Percentiles rank a stretch among this genome's conserved stretches.
Evolutionary conservation across 2,329 filamentous ascomycete genomes (phyloP).

Genomic region (Alternaria solani): DNA sequence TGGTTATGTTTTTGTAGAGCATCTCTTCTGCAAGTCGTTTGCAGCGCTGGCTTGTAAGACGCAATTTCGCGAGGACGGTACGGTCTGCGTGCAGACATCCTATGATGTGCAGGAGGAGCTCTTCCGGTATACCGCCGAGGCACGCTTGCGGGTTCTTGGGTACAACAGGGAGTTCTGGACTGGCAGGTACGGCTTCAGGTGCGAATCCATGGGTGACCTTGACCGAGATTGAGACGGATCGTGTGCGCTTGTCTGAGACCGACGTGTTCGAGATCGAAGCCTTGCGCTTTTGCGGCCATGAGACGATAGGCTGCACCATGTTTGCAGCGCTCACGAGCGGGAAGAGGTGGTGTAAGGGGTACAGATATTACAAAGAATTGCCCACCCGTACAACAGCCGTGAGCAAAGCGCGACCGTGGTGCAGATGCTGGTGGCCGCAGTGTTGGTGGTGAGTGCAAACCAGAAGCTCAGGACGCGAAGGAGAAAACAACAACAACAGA

Average conservation of each 20-base stretch:
- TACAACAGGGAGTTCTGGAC: not conserved
- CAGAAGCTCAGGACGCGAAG: not conserved
- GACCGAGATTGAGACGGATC: not conserved
- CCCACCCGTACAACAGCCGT: not conserved
- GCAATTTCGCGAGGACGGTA: conserved; percentile 2
- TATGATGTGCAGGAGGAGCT: conserved; percentile 9
- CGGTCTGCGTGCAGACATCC: not conserved
- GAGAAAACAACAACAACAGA: conserved; percentile 2
- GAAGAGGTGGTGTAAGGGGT: not conserved
- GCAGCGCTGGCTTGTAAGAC: conserved; percentile 8
- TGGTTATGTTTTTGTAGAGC: conserved; percentile 2
- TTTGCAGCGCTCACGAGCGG: not conserved
- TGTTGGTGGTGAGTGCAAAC: not conserved
- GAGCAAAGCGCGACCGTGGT: not conserved
- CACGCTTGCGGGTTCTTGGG: conserved; percentile 6
- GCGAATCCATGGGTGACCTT: not conserved
- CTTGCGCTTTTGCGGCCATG: conserved; percentile 7
- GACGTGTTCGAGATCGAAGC: conserved; percentile 2
- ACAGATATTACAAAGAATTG: not conserved
- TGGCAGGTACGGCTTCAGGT: not conserved
- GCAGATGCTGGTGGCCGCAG: not conserved
- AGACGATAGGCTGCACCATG: not conserved
- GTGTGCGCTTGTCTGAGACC: not conserved
- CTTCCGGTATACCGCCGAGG: conserved; percentile 14
- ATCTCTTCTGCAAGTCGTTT: conserved; percentile 10